Conservation (phyloP, 164 flowering plant genomes). For the Annona cherimola region DNA sequence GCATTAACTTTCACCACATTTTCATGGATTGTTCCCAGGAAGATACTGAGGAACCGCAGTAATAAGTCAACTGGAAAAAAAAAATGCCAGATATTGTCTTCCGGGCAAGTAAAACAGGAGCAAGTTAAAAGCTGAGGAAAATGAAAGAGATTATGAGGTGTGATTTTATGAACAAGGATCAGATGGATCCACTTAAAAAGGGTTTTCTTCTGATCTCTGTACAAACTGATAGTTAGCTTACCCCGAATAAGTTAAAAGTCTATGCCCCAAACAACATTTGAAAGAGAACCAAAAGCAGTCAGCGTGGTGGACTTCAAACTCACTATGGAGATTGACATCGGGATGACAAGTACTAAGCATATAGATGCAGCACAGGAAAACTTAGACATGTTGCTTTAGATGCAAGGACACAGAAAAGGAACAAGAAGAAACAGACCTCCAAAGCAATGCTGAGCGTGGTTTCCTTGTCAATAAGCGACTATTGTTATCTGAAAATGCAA, state of each 20-base stretch:
- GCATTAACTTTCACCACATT: background rate
- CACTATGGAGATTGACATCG: background rate
- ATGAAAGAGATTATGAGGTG: background rate
- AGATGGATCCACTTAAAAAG: background rate
- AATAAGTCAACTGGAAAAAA: background rate
- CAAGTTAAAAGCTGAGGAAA: background rate
- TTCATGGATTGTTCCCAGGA: background rate
- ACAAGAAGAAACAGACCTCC: slow-evolving; percentile 62
- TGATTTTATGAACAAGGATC: background rate
- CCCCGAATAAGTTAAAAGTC: background rate
- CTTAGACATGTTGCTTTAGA: background rate
- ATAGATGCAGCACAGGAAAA: background rate
- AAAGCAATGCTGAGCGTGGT: slow-evolving; percentile 86
- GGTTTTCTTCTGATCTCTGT: background rate
- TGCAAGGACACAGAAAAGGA: background rate
- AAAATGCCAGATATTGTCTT: background rate
- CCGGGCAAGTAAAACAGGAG: background rate
- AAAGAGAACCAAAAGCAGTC: background rate
- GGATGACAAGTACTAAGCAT: background rate
- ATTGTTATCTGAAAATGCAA: slow-evolving; percentile 30
- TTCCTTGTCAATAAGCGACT: slow-evolving; percentile 45
- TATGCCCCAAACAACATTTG: background rate
- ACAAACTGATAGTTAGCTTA: background rate
- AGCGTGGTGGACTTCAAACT: background rate
- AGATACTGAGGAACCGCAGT: background rate